Evolutionary conservation across 2,329 filamentous ascomycete genomes (phyloP).

Genomic region (Byssothecium circinans): DNA sequence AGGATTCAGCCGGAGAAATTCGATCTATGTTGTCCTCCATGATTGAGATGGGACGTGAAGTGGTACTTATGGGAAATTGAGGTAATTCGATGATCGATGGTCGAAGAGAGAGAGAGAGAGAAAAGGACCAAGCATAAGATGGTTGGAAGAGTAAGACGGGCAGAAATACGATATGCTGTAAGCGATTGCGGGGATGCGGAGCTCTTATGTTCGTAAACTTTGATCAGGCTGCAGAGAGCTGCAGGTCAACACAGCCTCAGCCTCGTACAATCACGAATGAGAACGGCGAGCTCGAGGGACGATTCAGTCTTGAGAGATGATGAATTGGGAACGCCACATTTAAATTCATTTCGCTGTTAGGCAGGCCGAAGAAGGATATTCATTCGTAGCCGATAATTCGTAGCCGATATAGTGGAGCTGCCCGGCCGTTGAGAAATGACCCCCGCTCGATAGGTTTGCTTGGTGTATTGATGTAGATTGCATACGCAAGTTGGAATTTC

Average conservation of each 20-base stretch:
- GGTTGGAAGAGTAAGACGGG: background rate
- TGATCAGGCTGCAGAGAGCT: background rate
- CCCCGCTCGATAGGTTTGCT: too few relatives aligned
- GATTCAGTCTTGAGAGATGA: background rate
- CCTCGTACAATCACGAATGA: background rate
- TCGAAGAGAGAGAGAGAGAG: background rate
- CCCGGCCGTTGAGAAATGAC: too few relatives aligned
- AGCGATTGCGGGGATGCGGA: background rate
- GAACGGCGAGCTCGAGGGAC: background rate
- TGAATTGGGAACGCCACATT: background rate
- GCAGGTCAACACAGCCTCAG: slow-evolving; percentile 1
- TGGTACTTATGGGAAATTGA: too few relatives aligned
- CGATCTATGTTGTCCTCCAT: background rate
- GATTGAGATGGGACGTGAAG: too few relatives aligned
- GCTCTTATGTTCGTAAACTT: background rate
- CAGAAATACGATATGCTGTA: background rate
- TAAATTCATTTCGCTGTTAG: background rate
- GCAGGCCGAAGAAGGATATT: background rate
- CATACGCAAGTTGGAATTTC: too few relatives aligned
- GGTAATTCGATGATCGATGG: too few relatives aligned
- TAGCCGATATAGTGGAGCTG: too few relatives aligned
- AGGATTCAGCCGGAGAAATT: background rate
- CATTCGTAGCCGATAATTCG: too few relatives aligned
- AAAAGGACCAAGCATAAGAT: background rate
- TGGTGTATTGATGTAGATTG: too few relatives aligned